Evolutionary conservation across 2,329 filamentous ascomycete species (phyloP), one percentile per base, ranked within the genome.

Genomic region (Colletotrichum noveboracense): DNA sequence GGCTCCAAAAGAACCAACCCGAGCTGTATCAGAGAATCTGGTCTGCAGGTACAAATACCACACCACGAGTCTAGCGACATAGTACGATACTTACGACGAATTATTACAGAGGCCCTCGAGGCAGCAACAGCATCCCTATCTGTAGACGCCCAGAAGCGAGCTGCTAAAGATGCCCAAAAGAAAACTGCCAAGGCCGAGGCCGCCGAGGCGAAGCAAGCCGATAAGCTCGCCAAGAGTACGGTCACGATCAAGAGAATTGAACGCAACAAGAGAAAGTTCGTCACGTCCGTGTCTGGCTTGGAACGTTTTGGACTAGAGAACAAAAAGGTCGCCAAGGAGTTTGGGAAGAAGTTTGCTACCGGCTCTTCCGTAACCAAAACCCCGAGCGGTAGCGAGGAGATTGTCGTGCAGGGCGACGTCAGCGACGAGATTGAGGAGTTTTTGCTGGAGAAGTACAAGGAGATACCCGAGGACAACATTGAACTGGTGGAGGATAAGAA

Each of bases 261-360:
- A 89, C 93, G 97, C 78, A 98, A 98, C 87, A 99, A 99, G 90
- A 93, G 97, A 82, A 99, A 99, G 88, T 97, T 93, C 83, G 96
- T 99, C 70, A 99, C 97, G 1, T 94, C 96, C 18, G 93, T 99
- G n/a, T 92, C 92, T 8, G 97, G 97, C 0, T 89, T 99, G 24
- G 97, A 99, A 84, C 93, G 94, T 0, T 98, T 98, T 82, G 95
- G 95, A 1, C 85, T 98, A 56, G 96, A 98, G 72, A 90, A 98
- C 81, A 99, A 99, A 86, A 98, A 98, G 88, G 90, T 98, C 9
- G 93, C 96, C 74, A 98, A 98, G 89, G 97, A 98, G 82, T 93
- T 98, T 79, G 97, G 97, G 77, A 99, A 98, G 91, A 98, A 98
- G 87, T 98, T 99, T 83, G 97, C 97, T 34, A 98, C 97, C 12